Conservation (phyloP, 2,329 filamentous ascomycete genomes). For the Talaromyces piceae region DNA sequence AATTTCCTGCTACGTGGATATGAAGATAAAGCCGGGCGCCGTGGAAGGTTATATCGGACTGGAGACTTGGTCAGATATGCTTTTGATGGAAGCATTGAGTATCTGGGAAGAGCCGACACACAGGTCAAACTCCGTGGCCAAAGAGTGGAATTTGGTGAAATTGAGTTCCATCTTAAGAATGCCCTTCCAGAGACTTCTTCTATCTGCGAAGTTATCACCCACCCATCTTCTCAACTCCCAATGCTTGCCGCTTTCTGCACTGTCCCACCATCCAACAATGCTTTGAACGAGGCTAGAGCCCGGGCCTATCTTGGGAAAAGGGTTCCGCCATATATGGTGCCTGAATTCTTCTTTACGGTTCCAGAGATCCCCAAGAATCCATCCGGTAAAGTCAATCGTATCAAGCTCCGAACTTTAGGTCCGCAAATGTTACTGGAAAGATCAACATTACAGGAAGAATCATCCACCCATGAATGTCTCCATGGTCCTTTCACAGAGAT, state of each 20-base stretch:
- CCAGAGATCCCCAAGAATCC: not conserved
- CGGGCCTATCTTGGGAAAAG: not conserved
- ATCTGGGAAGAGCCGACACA: slow-evolving; percentile 25
- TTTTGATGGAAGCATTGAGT: slow-evolving; percentile 21
- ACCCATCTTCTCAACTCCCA: not conserved
- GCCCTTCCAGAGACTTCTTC: slow-evolving; percentile 14
- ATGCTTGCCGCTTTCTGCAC: not conserved
- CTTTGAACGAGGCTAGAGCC: not conserved
- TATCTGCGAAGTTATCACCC: not conserved
- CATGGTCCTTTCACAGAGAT: not conserved
- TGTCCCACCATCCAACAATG: not conserved
- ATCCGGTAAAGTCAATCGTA: slow-evolving; percentile 2
- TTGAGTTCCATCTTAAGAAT: slow-evolving; percentile 23
- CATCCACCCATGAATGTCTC: not conserved
- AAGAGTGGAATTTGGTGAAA: slow-evolving; percentile 25
- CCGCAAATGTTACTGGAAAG: not conserved
- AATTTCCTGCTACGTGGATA: slow-evolving; percentile 4
- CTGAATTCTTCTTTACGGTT: slow-evolving; percentile 1
- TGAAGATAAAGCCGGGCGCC: slow-evolving; percentile 19
- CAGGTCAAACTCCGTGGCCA: slow-evolving; percentile 30
- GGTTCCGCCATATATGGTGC: slow-evolving; percentile 3
- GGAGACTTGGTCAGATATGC: slow-evolving; percentile 27
- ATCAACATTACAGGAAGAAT: not conserved
- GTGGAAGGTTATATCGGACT: slow-evolving; percentile 23
- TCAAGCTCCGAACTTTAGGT: not conserved